A percentile compares a stretch with the other conserved stretches of the same genome.
phyloP scores from a whole-genome alignment of 2,329 filamentous ascomycete species.

The Trichoderma simmonsii region DNA sequence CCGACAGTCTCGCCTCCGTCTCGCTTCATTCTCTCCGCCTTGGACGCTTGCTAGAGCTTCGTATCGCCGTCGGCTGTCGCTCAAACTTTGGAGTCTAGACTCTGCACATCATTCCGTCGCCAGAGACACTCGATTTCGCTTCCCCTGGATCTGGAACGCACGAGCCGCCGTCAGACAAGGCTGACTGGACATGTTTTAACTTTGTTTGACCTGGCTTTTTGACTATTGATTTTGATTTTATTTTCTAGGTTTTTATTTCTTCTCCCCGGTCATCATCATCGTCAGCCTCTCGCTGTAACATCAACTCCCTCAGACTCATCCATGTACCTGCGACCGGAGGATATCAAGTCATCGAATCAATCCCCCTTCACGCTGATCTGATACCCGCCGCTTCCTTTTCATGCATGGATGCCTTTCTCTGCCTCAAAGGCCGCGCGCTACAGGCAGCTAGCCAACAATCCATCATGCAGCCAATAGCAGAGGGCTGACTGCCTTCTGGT shows the following conservation, averaged over 20 bases:
- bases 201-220: background rate
- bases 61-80: constrained; percentile 11
- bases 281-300: background rate
- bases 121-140: constrained; percentile 2
- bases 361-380: background rate
- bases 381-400: background rate
- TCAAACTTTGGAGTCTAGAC: background rate
- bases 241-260: background rate
- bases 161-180: background rate
- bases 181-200: background rate
- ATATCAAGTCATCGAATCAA: background rate
- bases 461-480: constrained; percentile 11
- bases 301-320: background rate
- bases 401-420: constrained; percentile 14
- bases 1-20: background rate
- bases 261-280: background rate
- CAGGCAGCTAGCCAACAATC: background rate
- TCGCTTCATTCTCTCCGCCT: background rate
- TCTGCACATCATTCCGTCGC: constrained; percentile 1
- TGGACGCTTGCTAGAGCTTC: background rate
- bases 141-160: constrained; percentile 11
- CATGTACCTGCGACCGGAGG: background rate
- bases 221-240: background rate
- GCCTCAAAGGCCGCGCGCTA: background rate
- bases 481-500: background rate